Evolutionary conservation across 108 stramenopile genomes (phyloP).

Genomic region (Skeletonema marinoi): DNA sequence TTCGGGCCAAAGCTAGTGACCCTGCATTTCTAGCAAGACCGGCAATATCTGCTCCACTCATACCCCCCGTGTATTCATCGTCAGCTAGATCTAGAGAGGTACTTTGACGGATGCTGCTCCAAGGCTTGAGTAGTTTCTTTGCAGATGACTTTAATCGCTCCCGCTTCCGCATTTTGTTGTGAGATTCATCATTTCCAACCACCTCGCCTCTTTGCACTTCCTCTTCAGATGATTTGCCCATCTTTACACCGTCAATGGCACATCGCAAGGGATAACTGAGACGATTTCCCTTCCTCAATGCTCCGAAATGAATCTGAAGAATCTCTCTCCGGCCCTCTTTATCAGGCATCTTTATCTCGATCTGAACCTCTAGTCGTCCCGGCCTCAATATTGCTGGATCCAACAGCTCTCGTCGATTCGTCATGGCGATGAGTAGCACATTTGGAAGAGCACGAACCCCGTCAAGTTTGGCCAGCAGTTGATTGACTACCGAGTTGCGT

Average conservation of each 20-base stretch:
- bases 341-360: constrained; percentile 79
- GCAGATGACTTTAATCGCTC: constrained; percentile 16
- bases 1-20: constrained; percentile 72
- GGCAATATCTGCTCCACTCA: constrained; percentile 91
- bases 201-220: constrained; percentile 2
- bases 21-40: constrained; percentile 90
- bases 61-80: constrained; percentile 63
- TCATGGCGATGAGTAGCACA: constrained; percentile 84
- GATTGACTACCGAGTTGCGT: constrained; percentile 77
- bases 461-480: constrained; percentile 84
- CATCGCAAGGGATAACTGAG: constrained; percentile 72
- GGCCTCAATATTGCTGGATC: constrained; percentile 83
- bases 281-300: constrained; percentile 59
- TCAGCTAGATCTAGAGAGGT: constrained; percentile 61
- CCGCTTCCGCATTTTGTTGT: constrained; percentile 19
- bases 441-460: constrained; percentile 80
- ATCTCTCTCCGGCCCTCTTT: constrained; percentile 52
- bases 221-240: background rate
- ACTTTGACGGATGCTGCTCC: background rate
- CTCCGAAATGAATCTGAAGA: constrained; percentile 74
- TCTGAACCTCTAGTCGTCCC: constrained; percentile 84
- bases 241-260: constrained; percentile 72
- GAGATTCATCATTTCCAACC: constrained; percentile 30
- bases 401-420: constrained; percentile 78
- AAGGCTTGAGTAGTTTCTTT: background rate